phyloP scores from a whole-genome alignment of 2,329 filamentous ascomycete genomes.

The Chaetoscypha palmicola region DNA sequence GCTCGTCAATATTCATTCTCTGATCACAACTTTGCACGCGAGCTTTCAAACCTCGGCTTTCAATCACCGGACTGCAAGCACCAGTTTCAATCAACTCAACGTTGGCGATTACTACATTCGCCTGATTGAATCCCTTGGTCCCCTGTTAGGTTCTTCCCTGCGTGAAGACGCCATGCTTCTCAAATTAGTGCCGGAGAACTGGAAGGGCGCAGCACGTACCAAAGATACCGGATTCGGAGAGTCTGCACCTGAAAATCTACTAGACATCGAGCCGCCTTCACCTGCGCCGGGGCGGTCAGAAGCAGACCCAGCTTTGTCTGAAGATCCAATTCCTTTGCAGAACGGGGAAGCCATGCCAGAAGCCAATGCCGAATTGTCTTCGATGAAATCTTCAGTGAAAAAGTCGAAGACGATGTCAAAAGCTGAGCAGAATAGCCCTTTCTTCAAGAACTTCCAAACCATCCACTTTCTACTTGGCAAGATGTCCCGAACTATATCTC shows the following conservation, averaged over 20 bases:
- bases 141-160: conserved; percentile 71
- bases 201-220: conserved; percentile 34
- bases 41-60: conserved; percentile 56
- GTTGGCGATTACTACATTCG: conserved; percentile 74
- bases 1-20: conserved; percentile 66
- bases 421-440: conserved; percentile 35
- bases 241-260: conserved; percentile 10
- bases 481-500: conserved; percentile 71
- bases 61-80: conserved; percentile 48
- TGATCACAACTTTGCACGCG: conserved; percentile 67
- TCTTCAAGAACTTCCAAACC: conserved; percentile 70
- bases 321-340: not conserved
- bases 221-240: conserved; percentile 22
- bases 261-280: conserved; percentile 12
- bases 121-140: conserved; percentile 69
- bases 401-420: conserved; percentile 35
- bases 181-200: conserved; percentile 64
- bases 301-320: not conserved
- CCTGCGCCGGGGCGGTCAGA: conserved; percentile 6
- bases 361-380: conserved; percentile 1
- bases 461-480: conserved; percentile 72
- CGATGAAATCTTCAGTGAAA: not conserved
- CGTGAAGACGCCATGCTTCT: conserved; percentile 76
- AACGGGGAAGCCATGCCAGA: conserved; percentile 3
- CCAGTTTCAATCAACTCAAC: conserved; percentile 69